Conservation (phyloP, 306 rosid genomes). For the Fagus sylvatica region DNA sequence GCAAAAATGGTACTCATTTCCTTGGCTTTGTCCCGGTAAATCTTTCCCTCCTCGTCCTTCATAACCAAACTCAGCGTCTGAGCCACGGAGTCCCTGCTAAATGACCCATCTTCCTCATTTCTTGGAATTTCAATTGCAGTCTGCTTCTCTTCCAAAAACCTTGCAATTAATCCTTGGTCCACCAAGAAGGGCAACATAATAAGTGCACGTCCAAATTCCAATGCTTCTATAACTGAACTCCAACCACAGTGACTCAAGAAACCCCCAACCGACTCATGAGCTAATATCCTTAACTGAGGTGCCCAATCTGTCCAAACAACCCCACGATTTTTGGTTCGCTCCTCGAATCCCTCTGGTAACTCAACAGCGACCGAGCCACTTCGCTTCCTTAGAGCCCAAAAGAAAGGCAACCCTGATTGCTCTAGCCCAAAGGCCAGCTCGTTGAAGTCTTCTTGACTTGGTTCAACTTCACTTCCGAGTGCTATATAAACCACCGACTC, state of each 20-base stretch:
- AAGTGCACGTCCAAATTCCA: conserved; percentile 2
- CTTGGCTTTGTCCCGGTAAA: conserved; percentile 29
- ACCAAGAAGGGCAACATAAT: conserved; percentile 17
- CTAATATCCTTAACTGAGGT: conserved; percentile 51
- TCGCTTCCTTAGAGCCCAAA: conserved; percentile 52
- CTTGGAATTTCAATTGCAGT: conserved; percentile 29
- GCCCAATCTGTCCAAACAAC: conserved; percentile 55
- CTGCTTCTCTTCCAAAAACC: conserved; percentile 30
- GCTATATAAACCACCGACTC: conserved; percentile 56
- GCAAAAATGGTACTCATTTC: conserved; percentile 18
- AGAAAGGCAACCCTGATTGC: conserved; percentile 50
- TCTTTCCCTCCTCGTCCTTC: conserved; percentile 33
- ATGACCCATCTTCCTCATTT: conserved; percentile 30
- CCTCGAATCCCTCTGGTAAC: conserved; percentile 56
- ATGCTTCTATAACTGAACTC: conserved; percentile 45
- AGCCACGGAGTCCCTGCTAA: conserved; percentile 25
- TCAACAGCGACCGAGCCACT: neutral
- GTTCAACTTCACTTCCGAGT: conserved; percentile 43
- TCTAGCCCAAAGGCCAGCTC: conserved; percentile 59
- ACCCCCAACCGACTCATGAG: conserved; percentile 46
- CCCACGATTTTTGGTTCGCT: conserved; percentile 39
- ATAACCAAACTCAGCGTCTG: conserved; percentile 26
- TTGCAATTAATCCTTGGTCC: conserved; percentile 34
- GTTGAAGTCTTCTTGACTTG: conserved; percentile 13
- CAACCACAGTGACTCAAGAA: conserved; percentile 57